Conservation (phyloP, 2,329 filamentous ascomycete species). For the Cadophora luteo-olivacea region DNA sequence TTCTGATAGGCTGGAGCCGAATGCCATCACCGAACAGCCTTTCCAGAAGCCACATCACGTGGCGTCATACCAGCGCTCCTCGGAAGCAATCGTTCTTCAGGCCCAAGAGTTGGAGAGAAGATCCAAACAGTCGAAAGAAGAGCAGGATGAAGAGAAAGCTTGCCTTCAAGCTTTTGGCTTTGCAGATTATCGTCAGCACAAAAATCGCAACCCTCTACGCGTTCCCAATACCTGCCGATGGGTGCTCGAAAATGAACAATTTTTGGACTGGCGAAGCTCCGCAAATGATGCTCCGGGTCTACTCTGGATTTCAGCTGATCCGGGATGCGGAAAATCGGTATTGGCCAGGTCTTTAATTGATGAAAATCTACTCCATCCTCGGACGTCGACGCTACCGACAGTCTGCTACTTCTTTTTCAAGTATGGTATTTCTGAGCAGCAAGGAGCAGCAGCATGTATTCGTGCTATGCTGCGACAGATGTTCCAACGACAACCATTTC, state of each 20-base stretch:
- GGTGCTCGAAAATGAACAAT: slow-evolving; percentile 42
- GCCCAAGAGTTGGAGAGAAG: not conserved
- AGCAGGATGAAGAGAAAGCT: not conserved
- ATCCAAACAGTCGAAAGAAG: not conserved
- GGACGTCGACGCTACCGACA: not conserved
- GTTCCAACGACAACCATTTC: not conserved
- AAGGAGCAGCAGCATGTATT: not conserved
- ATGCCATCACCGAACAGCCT: not conserved
- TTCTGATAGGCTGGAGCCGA: not conserved
- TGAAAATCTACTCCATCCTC: not conserved
- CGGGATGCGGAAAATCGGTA: slow-evolving; percentile 50
- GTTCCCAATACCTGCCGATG: not conserved
- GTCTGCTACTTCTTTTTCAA: not conserved
- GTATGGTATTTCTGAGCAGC: not conserved
- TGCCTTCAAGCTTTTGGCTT: not conserved
- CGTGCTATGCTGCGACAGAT: not conserved
- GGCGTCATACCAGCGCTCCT: not conserved
- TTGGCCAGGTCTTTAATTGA: slow-evolving; percentile 28
- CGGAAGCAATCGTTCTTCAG: not conserved
- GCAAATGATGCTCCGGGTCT: slow-evolving; percentile 34
- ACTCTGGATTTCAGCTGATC: slow-evolving; percentile 48
- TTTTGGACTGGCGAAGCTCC: slow-evolving; percentile 41
- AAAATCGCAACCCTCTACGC: not conserved
- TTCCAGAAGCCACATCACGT: not conserved
- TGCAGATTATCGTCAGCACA: not conserved